Conservation (phyloP, 2,329 filamentous ascomycete genomes). For the Aspergillus luchuensis region DNA sequence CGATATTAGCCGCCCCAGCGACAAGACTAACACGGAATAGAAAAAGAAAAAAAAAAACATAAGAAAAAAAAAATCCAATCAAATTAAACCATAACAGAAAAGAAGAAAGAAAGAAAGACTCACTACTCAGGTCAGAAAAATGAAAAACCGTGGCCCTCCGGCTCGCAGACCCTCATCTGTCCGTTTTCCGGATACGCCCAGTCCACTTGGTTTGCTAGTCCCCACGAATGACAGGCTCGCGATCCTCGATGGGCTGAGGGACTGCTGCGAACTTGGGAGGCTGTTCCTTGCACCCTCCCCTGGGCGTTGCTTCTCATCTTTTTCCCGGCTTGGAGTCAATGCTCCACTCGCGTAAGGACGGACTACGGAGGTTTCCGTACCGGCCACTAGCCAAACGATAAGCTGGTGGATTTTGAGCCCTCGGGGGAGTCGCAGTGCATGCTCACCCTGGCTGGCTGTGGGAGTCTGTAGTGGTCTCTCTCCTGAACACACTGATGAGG, state of each 20-base stretch:
- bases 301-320: background rate
- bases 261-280: conserved; percentile 6
- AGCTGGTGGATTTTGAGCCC: conserved; percentile 2
- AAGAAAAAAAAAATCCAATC: no score
- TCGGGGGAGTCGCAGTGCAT: background rate
- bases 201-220: conserved; percentile 16
- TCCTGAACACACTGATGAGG: background rate
- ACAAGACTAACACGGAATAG: background rate
- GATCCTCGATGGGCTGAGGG: conserved; percentile 15
- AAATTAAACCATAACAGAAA: no score
- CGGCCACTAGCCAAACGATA: conserved; percentile 7
- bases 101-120: background rate
- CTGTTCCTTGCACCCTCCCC: conserved; percentile 2
- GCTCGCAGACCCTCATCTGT: conserved; percentile 18
- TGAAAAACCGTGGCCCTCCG: background rate
- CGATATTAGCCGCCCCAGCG: background rate
- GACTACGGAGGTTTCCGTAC: conserved; percentile 4
- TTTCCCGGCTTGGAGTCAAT: conserved; percentile 6
- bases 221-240: conserved; percentile 20
- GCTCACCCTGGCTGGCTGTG: background rate
- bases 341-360: background rate
- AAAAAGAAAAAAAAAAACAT: no score
- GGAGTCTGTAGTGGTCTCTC: background rate
- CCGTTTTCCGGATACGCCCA: conserved; percentile 10
- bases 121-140: background rate